Evolutionary conservation across 768 basidiomycete genomes (phyloP), one percentile per base, ranked within the genome.

Genomic region (Saitozyma sp.): DNA sequence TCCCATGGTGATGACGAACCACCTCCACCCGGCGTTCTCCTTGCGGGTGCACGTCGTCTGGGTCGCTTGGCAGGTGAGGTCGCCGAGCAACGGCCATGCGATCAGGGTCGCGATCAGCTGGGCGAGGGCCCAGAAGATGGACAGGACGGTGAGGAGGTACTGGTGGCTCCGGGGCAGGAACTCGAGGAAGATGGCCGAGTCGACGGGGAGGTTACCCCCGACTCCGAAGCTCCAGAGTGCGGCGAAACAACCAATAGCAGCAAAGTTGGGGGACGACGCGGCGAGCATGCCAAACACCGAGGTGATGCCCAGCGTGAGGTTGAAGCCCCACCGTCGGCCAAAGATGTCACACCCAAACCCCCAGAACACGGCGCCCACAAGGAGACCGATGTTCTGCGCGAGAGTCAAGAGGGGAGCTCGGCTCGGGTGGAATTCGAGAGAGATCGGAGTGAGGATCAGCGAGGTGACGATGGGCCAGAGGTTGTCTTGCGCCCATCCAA

Each of bases 51-150:
- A 84, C 52, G 77, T 70, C 3, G 71, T 58, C 0, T 81, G 58
- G 6, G 81, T 78, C 39, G 58, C 68, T 7, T 82, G 69, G 68
- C 89, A 90, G 5, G 88, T 88, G 71, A 83, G 86, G 68, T 88
- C 84, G n/a, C 85, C 82, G 54, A 90, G 83, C 11, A 90, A 80
- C 0, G 87, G 86, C 89, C 88, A 89, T 4, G 88, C 88, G 64
- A 89, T 81, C 83, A 87, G 61, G 58, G 82, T 84, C 16, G 85
- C 87, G 53, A 88, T 71, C 0, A 89, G 83, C 73, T 89, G 89
- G 2, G 88, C 88, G 41, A 90, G 82, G 6, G 87, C 86, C 89
- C 89, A 91, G 87, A 87, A 90, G 43, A 89, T 84, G 0, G 88
- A 89, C 16, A 90, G 82, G 13, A 90, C 80, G 0, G 89, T 89